A percentile compares a stretch with the other conserved stretches of the same genome.
phyloP scores from a whole-genome alignment of 2,329 filamentous ascomycete species.

The Monosporascus sp. region DNA sequence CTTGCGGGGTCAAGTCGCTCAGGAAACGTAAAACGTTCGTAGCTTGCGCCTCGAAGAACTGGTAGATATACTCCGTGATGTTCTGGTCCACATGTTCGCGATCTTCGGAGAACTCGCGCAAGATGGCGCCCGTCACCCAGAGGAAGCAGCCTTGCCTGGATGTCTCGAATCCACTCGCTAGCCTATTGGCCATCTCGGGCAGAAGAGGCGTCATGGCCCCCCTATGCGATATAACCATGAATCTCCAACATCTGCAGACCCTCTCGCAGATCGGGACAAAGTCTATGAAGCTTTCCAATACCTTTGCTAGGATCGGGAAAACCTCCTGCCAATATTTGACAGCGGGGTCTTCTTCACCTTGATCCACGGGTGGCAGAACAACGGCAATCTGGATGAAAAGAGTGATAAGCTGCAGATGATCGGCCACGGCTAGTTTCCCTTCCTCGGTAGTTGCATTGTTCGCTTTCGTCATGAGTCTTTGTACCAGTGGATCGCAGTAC shows the following conservation, averaged over 20 bases:
- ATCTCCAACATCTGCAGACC: constrained; percentile 91
- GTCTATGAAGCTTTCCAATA: constrained; percentile 80
- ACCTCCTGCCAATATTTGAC: constrained; percentile 97
- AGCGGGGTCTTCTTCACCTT: constrained; percentile 74
- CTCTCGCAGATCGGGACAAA: constrained; percentile 89
- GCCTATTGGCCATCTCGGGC: constrained; percentile 79
- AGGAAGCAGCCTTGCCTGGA: constrained; percentile 94
- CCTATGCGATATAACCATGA: constrained; percentile 94
- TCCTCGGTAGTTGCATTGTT: constrained; percentile 79
- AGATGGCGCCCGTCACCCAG: constrained; percentile 94
- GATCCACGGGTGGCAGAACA: constrained; percentile 64
- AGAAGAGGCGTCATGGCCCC: constrained; percentile 83
- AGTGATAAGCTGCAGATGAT: constrained; percentile 88
- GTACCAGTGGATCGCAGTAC: constrained; percentile 87
- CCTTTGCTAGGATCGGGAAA: constrained; percentile 78
- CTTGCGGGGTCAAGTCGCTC: constrained; percentile 70
- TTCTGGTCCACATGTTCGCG: constrained; percentile 75
- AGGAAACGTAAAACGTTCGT: constrained; percentile 85
- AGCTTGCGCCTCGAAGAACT: constrained; percentile 91
- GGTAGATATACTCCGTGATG: constrained; percentile 85
- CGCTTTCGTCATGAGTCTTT: constrained; percentile 79
- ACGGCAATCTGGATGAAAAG: constrained; percentile 76
- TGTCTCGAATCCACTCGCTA: constrained; percentile 76
- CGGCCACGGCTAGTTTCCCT: constrained; percentile 80
- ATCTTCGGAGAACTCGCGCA: constrained; percentile 92